These are phyloP conservation scores for Cardamine resedifolia DNA, from an alignment of 345 rosid genomes.

Conservation along the genomic window DNA sequence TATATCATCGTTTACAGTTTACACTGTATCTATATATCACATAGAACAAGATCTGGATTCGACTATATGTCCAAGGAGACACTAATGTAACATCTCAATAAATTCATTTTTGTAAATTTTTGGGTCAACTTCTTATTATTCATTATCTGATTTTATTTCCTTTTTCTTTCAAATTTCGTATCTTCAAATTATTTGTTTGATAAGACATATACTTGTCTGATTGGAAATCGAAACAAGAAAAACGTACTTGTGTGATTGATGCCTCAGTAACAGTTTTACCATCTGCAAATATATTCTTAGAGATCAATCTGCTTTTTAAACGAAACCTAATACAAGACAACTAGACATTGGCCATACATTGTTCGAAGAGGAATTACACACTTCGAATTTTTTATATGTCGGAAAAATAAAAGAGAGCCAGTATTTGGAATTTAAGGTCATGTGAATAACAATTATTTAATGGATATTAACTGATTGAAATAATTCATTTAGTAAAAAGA, in stretches of 20 bases:
- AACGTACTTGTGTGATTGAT: constrained; percentile 36
- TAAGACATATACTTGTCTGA: constrained; percentile 34
- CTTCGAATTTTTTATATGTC: background rate
- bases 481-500: background rate
- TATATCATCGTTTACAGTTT: background rate
- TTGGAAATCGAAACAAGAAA: constrained; percentile 28
- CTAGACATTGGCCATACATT: background rate
- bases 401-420: background rate
- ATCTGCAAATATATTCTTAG: constrained; percentile 10
- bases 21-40: background rate
- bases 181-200: constrained; percentile 27
- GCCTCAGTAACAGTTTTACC: constrained; percentile 5
- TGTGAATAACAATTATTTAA: background rate
- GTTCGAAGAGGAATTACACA: background rate
- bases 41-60: background rate
- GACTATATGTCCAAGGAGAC: background rate
- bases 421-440: background rate
- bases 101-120: background rate
- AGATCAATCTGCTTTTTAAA: background rate
- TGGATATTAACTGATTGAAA: background rate
- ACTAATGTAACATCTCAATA: background rate
- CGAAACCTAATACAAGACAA: background rate
- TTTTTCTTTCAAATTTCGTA: constrained; percentile 4
- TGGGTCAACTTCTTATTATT: constrained; percentile 16
- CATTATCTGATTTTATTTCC: background rate